phyloP scores from a whole-genome alignment of 2,329 filamentous ascomycete genomes.

The Chaetothyriales sp. region DNA sequence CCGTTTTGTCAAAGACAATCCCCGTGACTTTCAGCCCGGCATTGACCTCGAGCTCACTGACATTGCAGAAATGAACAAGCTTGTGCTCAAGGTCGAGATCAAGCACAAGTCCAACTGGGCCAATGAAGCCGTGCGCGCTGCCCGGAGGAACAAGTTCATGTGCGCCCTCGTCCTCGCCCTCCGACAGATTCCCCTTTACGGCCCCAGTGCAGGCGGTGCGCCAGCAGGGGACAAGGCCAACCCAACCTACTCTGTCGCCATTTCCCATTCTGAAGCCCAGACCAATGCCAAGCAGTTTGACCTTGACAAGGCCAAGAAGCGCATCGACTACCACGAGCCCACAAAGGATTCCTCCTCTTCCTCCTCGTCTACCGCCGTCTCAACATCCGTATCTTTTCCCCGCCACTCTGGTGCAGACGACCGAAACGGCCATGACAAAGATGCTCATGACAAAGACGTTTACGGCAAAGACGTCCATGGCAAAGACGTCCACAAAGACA shows the following conservation, averaged over 20 bases:
- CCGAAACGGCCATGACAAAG: conserved; percentile 2
- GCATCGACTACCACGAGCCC: conserved; percentile 32
- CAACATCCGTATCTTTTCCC: background rate
- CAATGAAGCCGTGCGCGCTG: conserved; percentile 67
- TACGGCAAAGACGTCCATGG: no score
- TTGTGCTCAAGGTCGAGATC: conserved; percentile 69
- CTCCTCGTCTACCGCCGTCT: background rate
- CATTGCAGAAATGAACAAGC: conserved; percentile 75
- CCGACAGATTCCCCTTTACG: conserved; percentile 74
- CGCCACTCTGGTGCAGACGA: background rate
- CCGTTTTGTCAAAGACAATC: conserved; percentile 77
- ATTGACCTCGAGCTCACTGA: conserved; percentile 64
- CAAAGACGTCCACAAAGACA: conserved; percentile 3
- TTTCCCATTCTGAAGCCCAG: conserved; percentile 54
- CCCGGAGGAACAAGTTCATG: conserved; percentile 89
- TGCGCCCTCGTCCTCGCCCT: conserved; percentile 77
- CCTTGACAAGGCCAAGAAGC: conserved; percentile 48
- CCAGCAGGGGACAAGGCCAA: conserved; percentile 52
- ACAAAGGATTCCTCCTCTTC: background rate
- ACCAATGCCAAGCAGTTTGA: conserved; percentile 48
- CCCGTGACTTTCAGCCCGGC: conserved; percentile 79
- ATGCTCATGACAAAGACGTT: conserved; percentile 9
- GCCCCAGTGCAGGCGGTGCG: conserved; percentile 57
- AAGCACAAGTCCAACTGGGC: conserved; percentile 89
- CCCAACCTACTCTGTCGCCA: conserved; percentile 66